Evolutionary conservation across 208 protist species (phyloP).

Genomic region (Angomonas deanei): DNA sequence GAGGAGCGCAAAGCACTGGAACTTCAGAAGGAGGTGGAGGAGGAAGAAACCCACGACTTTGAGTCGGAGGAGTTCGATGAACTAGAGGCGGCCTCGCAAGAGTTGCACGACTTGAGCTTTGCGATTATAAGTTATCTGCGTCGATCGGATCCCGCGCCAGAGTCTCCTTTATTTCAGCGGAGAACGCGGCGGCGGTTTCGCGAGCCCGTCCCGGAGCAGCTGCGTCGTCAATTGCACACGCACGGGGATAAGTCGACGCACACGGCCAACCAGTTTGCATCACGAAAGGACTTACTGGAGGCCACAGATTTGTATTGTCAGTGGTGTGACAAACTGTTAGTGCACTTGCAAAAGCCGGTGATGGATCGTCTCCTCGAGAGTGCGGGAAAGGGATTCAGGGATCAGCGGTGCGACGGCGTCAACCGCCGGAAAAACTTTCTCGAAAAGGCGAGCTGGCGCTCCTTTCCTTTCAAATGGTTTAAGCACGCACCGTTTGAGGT

Average conservation of each 20-base stretch:
- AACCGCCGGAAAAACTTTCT: constrained; percentile 38
- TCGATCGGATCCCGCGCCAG: constrained; percentile 53
- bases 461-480: constrained; percentile 80
- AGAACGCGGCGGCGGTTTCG: constrained; percentile 59
- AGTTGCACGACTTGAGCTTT: constrained; percentile 84
- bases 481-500: constrained; percentile 89
- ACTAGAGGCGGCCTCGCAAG: constrained; percentile 85
- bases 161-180: constrained; percentile 56
- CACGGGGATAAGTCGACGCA: constrained; percentile 34
- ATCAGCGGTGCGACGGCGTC: constrained; percentile 66
- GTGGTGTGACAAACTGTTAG: constrained; percentile 74
- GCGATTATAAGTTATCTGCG: constrained; percentile 76
- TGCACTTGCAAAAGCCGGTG: constrained; percentile 67
- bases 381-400: constrained; percentile 53
- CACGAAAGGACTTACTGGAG: constrained; percentile 44
- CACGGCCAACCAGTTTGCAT: constrained; percentile 58
- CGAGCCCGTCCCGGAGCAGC: constrained; percentile 69
- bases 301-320: constrained; percentile 66
- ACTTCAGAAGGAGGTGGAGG: too few relatives aligned
- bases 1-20: too few relatives aligned
- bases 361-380: constrained; percentile 74
- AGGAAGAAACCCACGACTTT: background rate
- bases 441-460: constrained; percentile 63
- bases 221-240: constrained; percentile 64
- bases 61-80: constrained; percentile 84